Evolutionary conservation across 768 basidiomycete genomes (phyloP).

Genomic region (Boletellus ananas): DNA sequence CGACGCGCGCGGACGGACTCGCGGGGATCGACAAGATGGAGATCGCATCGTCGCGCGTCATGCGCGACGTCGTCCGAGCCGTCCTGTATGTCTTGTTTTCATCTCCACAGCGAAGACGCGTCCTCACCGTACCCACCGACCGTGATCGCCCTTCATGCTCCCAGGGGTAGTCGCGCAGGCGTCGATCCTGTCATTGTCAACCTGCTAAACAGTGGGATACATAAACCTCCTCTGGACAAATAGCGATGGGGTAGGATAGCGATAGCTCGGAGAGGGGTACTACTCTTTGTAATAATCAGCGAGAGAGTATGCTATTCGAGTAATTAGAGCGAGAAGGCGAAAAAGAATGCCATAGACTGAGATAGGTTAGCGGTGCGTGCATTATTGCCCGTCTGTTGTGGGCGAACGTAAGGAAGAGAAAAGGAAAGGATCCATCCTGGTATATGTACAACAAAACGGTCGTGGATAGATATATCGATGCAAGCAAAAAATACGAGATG

Average conservation of each 20-base stretch:
- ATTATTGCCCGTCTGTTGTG: slow-evolving; percentile 21
- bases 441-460: slow-evolving; percentile 25
- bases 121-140: too few species aligned
- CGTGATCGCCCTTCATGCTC: background rate
- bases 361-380: slow-evolving; percentile 10
- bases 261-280: too few species aligned
- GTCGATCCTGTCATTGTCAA: slow-evolving; percentile 44
- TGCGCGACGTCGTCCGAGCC: slow-evolving; percentile 58
- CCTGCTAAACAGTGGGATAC: slow-evolving; percentile 59
- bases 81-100: slow-evolving; percentile 50
- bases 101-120: background rate
- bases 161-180: slow-evolving; percentile 44
- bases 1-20: slow-evolving; percentile 76
- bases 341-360: slow-evolving; percentile 25
- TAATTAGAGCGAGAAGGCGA: slow-evolving; percentile 1
- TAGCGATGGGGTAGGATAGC: slow-evolving; percentile 7
- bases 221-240: slow-evolving; percentile 42
- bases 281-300: background rate
- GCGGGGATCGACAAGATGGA: slow-evolving; percentile 77
- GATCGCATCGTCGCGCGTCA: slow-evolving; percentile 64
- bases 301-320: background rate
- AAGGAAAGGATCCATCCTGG: background rate
- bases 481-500: slow-evolving; percentile 7
- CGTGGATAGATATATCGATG: slow-evolving; percentile 22
- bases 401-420: slow-evolving; percentile 17